Conservation (phyloP, 768 basidiomycete genomes). For the Rubroboletus pulcherrimus region DNA sequence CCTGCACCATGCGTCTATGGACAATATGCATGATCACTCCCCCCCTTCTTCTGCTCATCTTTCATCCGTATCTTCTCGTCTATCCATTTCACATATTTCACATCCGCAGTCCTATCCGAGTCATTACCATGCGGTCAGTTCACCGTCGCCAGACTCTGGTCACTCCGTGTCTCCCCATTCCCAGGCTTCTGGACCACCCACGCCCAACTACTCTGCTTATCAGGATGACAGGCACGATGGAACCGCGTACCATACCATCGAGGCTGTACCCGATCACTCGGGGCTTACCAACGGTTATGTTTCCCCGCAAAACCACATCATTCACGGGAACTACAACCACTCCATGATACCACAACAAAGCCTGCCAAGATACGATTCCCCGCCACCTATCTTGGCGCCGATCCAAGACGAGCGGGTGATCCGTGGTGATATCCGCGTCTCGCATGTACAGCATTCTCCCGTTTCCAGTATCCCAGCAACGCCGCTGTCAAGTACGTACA, state of each 20-base stretch:
- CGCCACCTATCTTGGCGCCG: conserved; percentile 54
- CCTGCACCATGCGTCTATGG: conserved; percentile 27
- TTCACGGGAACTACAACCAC: conserved; percentile 25
- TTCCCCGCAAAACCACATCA: conserved; percentile 26
- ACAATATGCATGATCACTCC: conserved; percentile 28
- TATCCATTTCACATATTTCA: conserved; percentile 59
- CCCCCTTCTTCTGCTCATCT: conserved; percentile 30
- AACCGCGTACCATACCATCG: conserved; percentile 36
- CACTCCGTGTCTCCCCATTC: conserved; percentile 43
- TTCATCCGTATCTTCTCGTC: conserved; percentile 45
- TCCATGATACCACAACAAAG: conserved; percentile 20
- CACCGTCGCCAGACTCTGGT: conserved; percentile 50
- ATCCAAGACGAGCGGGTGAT: conserved; percentile 43
- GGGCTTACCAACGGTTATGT: conserved; percentile 32
- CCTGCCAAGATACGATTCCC: conserved; percentile 43
- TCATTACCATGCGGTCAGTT: conserved; percentile 34
- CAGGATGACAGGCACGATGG: conserved; percentile 41
- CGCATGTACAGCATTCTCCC: conserved; percentile 31
- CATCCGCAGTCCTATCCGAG: conserved; percentile 46
- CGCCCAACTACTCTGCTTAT: conserved; percentile 42
- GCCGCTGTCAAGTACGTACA: conserved; percentile 35
- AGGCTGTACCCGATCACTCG: conserved; percentile 30
- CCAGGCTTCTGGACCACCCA: conserved; percentile 29
- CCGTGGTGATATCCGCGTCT: conserved; percentile 29
- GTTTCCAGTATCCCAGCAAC: conserved; percentile 31